Evolutionary conservation across 345 rosid species (phyloP).

Genomic region (Gossypium raimondii): DNA sequence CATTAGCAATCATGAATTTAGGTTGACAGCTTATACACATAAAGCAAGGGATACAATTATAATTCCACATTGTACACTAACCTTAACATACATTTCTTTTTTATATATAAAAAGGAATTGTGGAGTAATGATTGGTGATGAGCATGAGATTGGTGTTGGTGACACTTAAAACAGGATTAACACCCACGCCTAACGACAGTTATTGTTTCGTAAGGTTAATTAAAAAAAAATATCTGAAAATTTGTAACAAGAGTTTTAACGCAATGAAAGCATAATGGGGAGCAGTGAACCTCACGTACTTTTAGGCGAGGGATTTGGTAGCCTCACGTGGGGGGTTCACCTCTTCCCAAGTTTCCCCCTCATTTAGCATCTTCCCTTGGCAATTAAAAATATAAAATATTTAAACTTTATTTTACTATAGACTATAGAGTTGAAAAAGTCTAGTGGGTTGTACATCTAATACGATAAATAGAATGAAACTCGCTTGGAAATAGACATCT

Average conservation of each 20-base stretch:
- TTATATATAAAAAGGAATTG: neutral
- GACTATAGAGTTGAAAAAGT: neutral
- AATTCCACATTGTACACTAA: conserved; percentile 36
- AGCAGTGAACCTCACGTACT: neutral
- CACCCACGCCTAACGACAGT: neutral
- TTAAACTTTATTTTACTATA: neutral
- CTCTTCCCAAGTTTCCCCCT: neutral
- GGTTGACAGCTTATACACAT: conserved; percentile 31
- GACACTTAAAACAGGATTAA: neutral
- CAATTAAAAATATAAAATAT: too few species aligned
- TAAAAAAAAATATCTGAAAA: too few species aligned
- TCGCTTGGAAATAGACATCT: neutral
- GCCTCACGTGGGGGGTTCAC: conserved; percentile 11
- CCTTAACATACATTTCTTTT: conserved; percentile 13
- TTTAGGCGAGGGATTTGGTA: conserved; percentile 14
- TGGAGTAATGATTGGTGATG: neutral
- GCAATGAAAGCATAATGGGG: neutral
- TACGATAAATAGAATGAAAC: neutral
- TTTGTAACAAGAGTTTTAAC: neutral
- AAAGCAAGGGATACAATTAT: conserved; percentile 47
- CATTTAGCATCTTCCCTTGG: conserved; percentile 8
- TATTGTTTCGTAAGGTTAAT: neutral
- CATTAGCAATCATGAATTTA: conserved; percentile 33
- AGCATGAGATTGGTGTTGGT: conserved; percentile 1
- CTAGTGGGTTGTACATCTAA: neutral